Evolutionary conservation across 2,329 filamentous ascomycete species (phyloP).

Genomic region (Trichophyton mentagrophytes): DNA sequence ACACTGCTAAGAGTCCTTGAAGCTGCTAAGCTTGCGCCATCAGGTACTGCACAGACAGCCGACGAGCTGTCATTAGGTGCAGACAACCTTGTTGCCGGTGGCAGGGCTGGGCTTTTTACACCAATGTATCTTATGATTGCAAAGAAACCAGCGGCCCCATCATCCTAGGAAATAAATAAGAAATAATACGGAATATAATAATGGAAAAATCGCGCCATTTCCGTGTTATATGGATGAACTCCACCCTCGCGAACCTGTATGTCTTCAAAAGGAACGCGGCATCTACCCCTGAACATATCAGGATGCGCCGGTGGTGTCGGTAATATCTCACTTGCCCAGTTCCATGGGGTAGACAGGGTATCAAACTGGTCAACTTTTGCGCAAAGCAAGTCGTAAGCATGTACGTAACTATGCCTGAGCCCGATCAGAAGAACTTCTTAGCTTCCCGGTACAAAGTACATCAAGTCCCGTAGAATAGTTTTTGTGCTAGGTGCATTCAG

Average conservation of each 20-base stretch:
- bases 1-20: neutral
- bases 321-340: neutral
- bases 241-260: neutral
- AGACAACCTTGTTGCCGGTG: neutral
- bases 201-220: neutral
- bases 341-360: neutral
- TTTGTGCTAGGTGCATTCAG: too few species aligned
- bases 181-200: neutral
- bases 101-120: neutral
- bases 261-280: neutral
- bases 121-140: conserved; percentile 4
- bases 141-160: neutral
- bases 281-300: neutral
- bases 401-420: neutral
- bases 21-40: neutral
- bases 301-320: neutral
- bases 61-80: neutral
- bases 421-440: neutral
- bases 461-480: neutral
- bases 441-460: neutral
- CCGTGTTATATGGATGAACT: neutral
- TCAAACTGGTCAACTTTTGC: neutral
- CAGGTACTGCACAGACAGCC: neutral
- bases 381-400: neutral
- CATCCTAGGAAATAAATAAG: neutral